Evolutionary conservation across 108 stramenopile genomes (phyloP).

Genomic region (Conticribra guillardii): DNA sequence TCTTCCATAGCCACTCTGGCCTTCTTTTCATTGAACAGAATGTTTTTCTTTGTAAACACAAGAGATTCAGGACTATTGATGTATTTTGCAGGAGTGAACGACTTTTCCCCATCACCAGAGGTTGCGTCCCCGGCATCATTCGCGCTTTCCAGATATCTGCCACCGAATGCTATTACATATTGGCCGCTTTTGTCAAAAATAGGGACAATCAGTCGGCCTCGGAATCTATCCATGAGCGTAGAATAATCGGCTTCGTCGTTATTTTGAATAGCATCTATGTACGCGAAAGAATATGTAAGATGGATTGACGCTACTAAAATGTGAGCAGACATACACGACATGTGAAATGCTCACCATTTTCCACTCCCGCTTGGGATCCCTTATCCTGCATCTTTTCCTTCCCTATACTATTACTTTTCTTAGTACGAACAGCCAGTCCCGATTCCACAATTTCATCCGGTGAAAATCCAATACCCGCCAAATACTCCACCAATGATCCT

Average conservation of each 20-base stretch:
- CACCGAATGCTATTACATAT: slow-evolving; percentile 79
- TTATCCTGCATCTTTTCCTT: no score
- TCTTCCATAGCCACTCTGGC: slow-evolving; percentile 57
- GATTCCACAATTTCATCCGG: slow-evolving; percentile 83
- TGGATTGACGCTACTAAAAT: not conserved
- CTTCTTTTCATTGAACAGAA: slow-evolving; percentile 80
- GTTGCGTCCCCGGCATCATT: no score
- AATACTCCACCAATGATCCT: slow-evolving; percentile 81
- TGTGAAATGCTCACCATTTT: no score
- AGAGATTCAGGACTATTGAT: slow-evolving; percentile 91
- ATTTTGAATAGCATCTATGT: no score
- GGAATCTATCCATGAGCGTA: slow-evolving; percentile 81
- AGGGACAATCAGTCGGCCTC: slow-evolving; percentile 75
- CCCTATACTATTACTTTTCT: no score
- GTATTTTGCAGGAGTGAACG: slow-evolving; percentile 79
- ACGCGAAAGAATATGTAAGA: no score
- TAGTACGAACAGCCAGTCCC: slow-evolving; percentile 78
- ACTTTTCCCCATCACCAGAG: not conserved
- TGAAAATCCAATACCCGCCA: slow-evolving; percentile 68
- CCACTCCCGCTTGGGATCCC: no score
- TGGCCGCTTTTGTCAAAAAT: slow-evolving; percentile 74
- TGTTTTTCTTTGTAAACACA: slow-evolving; percentile 83
- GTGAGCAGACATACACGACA: no score
- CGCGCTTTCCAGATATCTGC: slow-evolving; percentile 55
- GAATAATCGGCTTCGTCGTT: slow-evolving; percentile 31